A percentile compares a stretch with the other conserved stretches of the same genome.
These are phyloP conservation scores for Neonectria faginata DNA, from an alignment of 2,329 filamentous ascomycete species.

Conservation along the genomic window DNA sequence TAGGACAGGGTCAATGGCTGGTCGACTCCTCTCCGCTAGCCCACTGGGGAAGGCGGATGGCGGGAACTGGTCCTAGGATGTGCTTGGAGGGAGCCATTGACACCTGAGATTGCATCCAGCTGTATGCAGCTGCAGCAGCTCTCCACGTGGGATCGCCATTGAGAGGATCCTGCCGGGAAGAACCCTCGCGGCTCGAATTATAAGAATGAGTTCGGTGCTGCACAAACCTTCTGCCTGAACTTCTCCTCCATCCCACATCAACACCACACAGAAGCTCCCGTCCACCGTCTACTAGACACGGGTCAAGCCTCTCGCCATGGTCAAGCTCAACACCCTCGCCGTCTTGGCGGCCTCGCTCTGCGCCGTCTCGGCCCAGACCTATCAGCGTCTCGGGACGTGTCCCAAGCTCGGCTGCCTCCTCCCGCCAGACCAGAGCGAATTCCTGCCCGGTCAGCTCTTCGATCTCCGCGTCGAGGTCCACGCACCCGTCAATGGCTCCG, in stretches of 20 bases:
- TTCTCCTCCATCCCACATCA: constrained; percentile 25
- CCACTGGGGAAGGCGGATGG: constrained; percentile 40
- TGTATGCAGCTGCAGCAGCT: constrained; percentile 11
- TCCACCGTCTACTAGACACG: constrained; percentile 11
- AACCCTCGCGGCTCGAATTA: constrained; percentile 25
- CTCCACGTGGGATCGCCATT: constrained; percentile 25
- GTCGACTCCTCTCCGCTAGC: constrained; percentile 32
- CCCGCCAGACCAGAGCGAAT: constrained; percentile 77
- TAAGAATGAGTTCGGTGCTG: constrained; percentile 39
- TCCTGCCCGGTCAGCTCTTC: constrained; percentile 85
- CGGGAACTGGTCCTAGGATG: constrained; percentile 19
- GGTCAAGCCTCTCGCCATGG: constrained; percentile 43
- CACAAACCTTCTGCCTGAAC: constrained; percentile 22
- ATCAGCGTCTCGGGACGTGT: constrained; percentile 69
- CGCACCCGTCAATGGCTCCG: constrained; percentile 83
- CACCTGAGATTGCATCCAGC: constrained; percentile 28
- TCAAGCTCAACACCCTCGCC: constrained; percentile 52
- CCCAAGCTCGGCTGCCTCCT: constrained; percentile 70
- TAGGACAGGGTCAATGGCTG: constrained; percentile 32
- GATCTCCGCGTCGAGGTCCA: constrained; percentile 87
- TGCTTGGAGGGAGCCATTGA: constrained; percentile 28
- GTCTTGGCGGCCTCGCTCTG: constrained; percentile 52
- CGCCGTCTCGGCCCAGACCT: constrained; percentile 66
- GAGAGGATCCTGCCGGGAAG: constrained; percentile 6
- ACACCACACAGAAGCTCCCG: constrained; percentile 11